Evolutionary conservation across 129 eudicot genomes (phyloP).

Genomic region (Pittosporum tobira): DNA sequence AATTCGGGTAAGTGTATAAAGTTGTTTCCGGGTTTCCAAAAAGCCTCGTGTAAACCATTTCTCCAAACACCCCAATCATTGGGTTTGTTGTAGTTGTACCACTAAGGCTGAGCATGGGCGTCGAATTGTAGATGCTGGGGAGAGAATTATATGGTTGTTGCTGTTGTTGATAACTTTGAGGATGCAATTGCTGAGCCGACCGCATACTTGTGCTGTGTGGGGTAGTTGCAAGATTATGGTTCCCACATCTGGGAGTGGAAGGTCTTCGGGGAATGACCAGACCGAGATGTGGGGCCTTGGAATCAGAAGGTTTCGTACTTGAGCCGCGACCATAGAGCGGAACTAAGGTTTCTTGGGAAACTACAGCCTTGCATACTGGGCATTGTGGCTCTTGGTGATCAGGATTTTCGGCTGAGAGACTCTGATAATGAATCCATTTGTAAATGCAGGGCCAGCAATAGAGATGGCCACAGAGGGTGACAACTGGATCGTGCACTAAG

Average conservation of each 20-base stretch:
- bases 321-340: constrained; percentile 78
- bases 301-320: constrained; percentile 25
- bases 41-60: constrained; percentile 50
- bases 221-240: background rate
- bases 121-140: background rate
- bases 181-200: constrained; percentile 25
- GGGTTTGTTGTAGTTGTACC: constrained; percentile 40
- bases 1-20: constrained; percentile 46
- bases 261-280: constrained; percentile 61
- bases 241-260: constrained; percentile 34
- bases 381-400: constrained; percentile 43
- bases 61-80: constrained; percentile 49
- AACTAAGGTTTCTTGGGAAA: constrained; percentile 48
- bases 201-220: background rate
- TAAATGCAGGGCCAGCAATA: constrained; percentile 96
- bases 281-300: constrained; percentile 15
- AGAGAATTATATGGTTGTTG: constrained; percentile 13
- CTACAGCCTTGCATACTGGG: constrained; percentile 72
- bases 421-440: constrained; percentile 64
- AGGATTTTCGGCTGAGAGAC: constrained; percentile 23
- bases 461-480: constrained; percentile 86
- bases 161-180: constrained; percentile 19
- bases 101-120: constrained; percentile 17
- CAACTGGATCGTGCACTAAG: constrained; percentile 66
- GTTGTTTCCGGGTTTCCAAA: constrained; percentile 50